Percentiles rank a stretch among this genome's conserved stretches.
These are phyloP conservation scores for Cyclospora cayetanensis DNA, from an alignment of 169 alveolate species.

Conservation along the genomic window DNA sequence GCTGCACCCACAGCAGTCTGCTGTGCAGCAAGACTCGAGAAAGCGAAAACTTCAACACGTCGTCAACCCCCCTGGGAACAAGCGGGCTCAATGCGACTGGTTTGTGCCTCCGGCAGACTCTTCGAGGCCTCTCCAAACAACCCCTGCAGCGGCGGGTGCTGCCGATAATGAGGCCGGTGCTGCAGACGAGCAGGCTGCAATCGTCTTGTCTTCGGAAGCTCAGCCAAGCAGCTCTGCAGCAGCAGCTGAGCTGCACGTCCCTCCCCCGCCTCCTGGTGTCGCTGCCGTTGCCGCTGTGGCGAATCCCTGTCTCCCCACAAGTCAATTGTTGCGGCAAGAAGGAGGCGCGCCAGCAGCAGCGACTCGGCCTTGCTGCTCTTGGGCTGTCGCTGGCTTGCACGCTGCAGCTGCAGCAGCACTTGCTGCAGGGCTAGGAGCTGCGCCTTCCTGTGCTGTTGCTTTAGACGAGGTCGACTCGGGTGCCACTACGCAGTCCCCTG, in stretches of 20 bases:
- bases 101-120: not conserved
- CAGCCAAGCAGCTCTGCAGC: not conserved
- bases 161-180: too few relatives aligned
- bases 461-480: not conserved
- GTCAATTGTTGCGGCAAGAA: not conserved
- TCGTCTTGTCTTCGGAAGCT: not conserved
- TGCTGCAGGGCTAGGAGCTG: not conserved
- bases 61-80: not conserved
- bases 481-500: not conserved
- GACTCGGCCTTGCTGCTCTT: not conserved
- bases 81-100: not conserved
- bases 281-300: not conserved
- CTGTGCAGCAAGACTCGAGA: not conserved
- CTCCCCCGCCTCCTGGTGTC: not conserved
- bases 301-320: not conserved
- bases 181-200: too few relatives aligned
- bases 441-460: not conserved
- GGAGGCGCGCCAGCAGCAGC: not conserved
- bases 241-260: not conserved
- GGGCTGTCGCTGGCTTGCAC: not conserved
- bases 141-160: not conserved
- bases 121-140: not conserved
- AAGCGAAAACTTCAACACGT: not conserved
- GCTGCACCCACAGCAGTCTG: not conserved
- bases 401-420: not conserved